These are phyloP conservation scores for Kregervanrija pseudodelftensis DNA, from an alignment of 805 yeast genomes.

Conservation along the genomic window DNA sequence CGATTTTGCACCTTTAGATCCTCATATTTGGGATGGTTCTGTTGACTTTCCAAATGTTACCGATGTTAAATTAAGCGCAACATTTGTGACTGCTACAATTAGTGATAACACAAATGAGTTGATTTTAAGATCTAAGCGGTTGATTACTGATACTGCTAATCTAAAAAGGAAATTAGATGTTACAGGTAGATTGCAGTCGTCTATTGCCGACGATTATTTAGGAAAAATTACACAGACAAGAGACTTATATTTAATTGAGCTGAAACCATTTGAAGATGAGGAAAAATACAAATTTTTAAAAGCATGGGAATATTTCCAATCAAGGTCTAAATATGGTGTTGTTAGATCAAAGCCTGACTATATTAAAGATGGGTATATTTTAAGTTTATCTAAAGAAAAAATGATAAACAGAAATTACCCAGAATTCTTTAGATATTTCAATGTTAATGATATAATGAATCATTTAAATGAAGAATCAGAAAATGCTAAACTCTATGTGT, in stretches of 20 bases:
- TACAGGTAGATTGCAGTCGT: slow-evolving; percentile 56
- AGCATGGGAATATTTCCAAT: slow-evolving; percentile 39
- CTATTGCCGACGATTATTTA: slow-evolving; percentile 52
- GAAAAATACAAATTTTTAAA: slow-evolving; percentile 19
- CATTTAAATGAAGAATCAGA: slow-evolving; percentile 7
- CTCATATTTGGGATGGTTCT: slow-evolving; percentile 18
- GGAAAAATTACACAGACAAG: slow-evolving; percentile 38
- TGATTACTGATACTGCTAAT: slow-evolving; percentile 13
- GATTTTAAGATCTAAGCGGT: slow-evolving; percentile 10
- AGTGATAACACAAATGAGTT: slow-evolving; percentile 6
- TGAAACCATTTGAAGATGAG: slow-evolving; percentile 23
- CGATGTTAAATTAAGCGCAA: slow-evolving; percentile 10
- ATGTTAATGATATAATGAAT: slow-evolving; percentile 11
- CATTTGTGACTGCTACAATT: slow-evolving; percentile 12
- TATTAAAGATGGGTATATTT: slow-evolving; percentile 59
- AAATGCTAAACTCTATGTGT: slow-evolving; percentile 18
- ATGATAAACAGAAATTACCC: slow-evolving; percentile 9
- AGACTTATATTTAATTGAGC: slow-evolving; percentile 45
- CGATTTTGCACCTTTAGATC: slow-evolving; percentile 14
- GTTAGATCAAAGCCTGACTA: slow-evolving; percentile 39
- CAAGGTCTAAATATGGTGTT: slow-evolving; percentile 51
- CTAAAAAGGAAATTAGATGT: slow-evolving; percentile 30
- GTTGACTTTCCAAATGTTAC: slow-evolving; percentile 15
- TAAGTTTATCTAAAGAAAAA: slow-evolving; percentile 23
- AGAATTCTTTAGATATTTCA: slow-evolving; percentile 15